These are phyloP conservation scores for Krasilnikovozyma curviuscula DNA, from an alignment of 768 basidiomycete species.

Conservation along the genomic window DNA sequence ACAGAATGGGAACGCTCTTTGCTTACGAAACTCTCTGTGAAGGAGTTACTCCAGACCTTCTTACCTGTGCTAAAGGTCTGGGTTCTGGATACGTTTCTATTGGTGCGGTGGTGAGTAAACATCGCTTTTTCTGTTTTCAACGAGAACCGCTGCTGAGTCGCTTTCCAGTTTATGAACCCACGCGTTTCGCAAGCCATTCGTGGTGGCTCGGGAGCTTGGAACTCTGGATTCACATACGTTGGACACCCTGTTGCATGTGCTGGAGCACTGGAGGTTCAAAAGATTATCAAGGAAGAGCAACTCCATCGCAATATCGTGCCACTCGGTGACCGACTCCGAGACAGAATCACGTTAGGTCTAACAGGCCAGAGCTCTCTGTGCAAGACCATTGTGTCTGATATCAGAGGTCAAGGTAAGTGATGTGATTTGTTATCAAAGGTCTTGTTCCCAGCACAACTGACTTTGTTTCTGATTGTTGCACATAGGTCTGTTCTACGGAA, in stretches of 20 bases:
- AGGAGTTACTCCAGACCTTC: slow-evolving; percentile 57
- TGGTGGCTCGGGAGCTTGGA: background rate
- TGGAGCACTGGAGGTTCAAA: slow-evolving; percentile 62
- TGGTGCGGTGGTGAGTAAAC: slow-evolving; percentile 50
- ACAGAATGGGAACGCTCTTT: slow-evolving; percentile 66
- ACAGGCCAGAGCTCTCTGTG: no score
- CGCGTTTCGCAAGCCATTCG: background rate
- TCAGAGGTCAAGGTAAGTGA: slow-evolving; percentile 69
- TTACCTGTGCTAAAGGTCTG: slow-evolving; percentile 74
- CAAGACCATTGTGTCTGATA: slow-evolving; percentile 56
- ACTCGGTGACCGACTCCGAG: background rate
- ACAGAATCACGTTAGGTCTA: no score
- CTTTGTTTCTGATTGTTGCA: no score
- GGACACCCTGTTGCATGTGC: slow-evolving; percentile 58
- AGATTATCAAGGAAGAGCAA: slow-evolving; percentile 47
- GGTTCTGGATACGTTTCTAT: slow-evolving; percentile 60
- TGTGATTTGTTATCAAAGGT: no score
- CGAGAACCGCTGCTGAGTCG: background rate
- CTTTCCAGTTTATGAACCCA: background rate
- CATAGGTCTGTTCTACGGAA: slow-evolving; percentile 63
- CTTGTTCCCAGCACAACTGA: no score
- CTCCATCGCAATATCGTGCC: slow-evolving; percentile 22
- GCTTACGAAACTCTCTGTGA: slow-evolving; percentile 72
- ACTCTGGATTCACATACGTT: slow-evolving; percentile 15
- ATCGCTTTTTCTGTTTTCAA: no score